Conservation (phyloP, 2,329 filamentous ascomycete genomes). For the Diaporthe caulivora region DNA sequence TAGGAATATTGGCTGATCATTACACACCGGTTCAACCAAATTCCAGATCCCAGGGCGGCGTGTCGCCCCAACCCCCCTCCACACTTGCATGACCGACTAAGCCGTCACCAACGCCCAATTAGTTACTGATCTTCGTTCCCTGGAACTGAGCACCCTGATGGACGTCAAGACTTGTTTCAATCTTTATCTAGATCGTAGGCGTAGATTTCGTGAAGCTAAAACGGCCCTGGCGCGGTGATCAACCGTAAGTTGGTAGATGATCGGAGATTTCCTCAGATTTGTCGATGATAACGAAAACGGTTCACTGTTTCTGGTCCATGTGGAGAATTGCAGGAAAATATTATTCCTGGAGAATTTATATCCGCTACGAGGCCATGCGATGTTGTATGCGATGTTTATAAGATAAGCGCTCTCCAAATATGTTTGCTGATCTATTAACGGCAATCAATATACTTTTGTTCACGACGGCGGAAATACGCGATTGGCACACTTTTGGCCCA, state of each 20-base stretch:
- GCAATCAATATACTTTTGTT: slow-evolving; percentile 4
- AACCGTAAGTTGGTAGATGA: neutral
- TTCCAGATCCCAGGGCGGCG: neutral
- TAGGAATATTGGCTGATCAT: neutral
- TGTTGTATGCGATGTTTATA: neutral
- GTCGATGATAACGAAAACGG: neutral
- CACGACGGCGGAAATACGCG: neutral
- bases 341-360: neutral
- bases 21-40: slow-evolving; percentile 11
- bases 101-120: neutral
- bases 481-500: neutral
- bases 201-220: neutral
- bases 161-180: neutral
- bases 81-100: neutral
- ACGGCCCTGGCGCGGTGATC: neutral
- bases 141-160: neutral
- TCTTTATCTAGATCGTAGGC: too few species aligned
- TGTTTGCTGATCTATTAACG: neutral
- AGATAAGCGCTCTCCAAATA: neutral
- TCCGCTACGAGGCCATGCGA: too few species aligned
- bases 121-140: neutral
- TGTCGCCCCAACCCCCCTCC: neutral
- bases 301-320: neutral
- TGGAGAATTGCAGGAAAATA: neutral
- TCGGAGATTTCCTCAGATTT: neutral